These are phyloP conservation scores for Dioscorea dumetorum DNA, from an alignment of 106 monocot species.

Conservation along the genomic window DNA sequence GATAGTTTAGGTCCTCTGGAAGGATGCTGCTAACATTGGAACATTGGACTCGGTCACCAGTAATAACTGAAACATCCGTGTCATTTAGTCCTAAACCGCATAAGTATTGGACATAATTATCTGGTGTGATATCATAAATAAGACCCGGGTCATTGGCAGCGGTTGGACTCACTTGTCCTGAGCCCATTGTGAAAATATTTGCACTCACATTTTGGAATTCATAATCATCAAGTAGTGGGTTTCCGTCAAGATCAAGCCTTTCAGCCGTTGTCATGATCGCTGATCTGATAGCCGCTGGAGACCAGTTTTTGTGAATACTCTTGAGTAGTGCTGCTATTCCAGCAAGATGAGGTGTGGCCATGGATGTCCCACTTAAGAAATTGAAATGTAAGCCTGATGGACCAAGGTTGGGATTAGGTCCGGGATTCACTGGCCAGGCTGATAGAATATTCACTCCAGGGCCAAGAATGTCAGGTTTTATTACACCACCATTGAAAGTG, in stretches of 20 bases:
- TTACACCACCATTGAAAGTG: neutral
- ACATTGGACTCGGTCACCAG: neutral
- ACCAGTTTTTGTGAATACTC: neutral
- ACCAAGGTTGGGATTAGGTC: neutral
- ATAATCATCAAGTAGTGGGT: neutral
- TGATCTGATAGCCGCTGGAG: neutral
- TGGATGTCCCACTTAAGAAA: slow-evolving; percentile 12
- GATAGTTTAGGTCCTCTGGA: neutral
- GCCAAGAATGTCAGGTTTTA: slow-evolving; percentile 2
- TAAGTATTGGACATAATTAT: slow-evolving; percentile 25
- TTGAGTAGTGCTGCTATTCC: slow-evolving; percentile 3
- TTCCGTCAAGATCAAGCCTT: neutral
- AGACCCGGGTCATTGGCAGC: slow-evolving; percentile 21
- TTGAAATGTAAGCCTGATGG: slow-evolving; percentile 7
- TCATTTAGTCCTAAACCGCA: neutral
- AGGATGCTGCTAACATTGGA: neutral
- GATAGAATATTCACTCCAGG: slow-evolving; percentile 1
- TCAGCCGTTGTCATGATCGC: slow-evolving; percentile 5
- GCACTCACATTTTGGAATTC: neutral
- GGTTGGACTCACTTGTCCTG: slow-evolving; percentile 28
- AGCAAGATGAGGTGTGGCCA: neutral
- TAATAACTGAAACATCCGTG: no score
- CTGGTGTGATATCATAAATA: slow-evolving; percentile 19
- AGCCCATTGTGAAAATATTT: slow-evolving; percentile 19
- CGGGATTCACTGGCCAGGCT: neutral